These are phyloP conservation scores for Schizosaccharomyces versatilis DNA, from an alignment of 1,139 yeast genomes.

Conservation along the genomic window DNA sequence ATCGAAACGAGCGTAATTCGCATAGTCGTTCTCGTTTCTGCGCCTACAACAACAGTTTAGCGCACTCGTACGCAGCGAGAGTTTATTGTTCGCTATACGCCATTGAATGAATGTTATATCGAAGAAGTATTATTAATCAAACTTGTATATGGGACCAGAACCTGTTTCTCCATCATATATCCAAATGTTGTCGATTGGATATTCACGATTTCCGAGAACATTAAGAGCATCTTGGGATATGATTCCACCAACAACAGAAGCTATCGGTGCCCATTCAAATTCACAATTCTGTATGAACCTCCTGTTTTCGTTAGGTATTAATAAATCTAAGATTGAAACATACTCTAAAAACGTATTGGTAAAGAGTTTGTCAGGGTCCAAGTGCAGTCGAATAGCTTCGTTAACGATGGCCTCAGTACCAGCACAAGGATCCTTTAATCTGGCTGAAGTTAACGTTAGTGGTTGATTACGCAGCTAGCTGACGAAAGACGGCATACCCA, in stretches of 20 bases:
- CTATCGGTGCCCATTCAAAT: slow-evolving; percentile 46
- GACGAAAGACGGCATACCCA: not conserved
- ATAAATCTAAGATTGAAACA: not conserved
- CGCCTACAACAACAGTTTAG: no score
- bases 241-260: slow-evolving; percentile 78
- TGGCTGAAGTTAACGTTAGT: not conserved
- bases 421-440: not conserved
- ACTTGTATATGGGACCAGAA: slow-evolving; percentile 7
- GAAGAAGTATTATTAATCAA: not conserved
- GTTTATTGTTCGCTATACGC: no score
- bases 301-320: not conserved
- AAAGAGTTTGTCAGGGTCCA: not conserved
- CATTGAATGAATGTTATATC: not conserved
- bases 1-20: not conserved
- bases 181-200: slow-evolving; percentile 63
- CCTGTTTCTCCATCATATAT: slow-evolving; percentile 42
- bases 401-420: not conserved
- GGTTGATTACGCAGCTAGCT: no score
- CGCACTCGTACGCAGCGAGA: not conserved
- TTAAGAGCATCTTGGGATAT: slow-evolving; percentile 82
- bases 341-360: slow-evolving; percentile 7
- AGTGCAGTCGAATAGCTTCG: not conserved
- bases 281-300: slow-evolving; percentile 1
- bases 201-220: slow-evolving; percentile 48
- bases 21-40: not conserved